These are phyloP conservation scores for Xylaria sp. DNA, from an alignment of 2,329 filamentous ascomycete genomes.

Conservation along the genomic window DNA sequence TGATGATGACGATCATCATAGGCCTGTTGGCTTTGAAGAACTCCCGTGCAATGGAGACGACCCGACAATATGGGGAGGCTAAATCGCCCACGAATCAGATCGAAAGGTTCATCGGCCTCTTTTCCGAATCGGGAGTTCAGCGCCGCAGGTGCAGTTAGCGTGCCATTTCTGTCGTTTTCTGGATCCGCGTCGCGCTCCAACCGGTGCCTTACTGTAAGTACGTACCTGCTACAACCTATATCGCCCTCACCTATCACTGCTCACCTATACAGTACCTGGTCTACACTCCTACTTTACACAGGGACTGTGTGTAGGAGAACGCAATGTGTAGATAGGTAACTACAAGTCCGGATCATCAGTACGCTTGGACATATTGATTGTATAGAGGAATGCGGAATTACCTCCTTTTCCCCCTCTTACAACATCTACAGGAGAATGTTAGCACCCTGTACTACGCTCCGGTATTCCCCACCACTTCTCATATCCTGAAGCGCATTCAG, in stretches of 20 bases:
- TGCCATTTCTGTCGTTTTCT: neutral
- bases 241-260: no score
- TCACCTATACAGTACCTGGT: no score
- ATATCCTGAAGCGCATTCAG: slow-evolving; percentile 1
- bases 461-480: neutral
- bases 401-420: neutral
- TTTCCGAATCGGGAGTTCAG: slow-evolving; percentile 16
- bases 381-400: no score
- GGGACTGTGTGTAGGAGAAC: neutral
- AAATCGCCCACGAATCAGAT: slow-evolving; percentile 10
- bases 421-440: neutral
- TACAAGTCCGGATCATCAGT: no score
- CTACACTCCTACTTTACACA: neutral
- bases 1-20: no score
- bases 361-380: no score
- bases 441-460: neutral
- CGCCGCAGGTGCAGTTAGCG: slow-evolving; percentile 12
- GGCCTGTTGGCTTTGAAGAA: neutral
- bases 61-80: slow-evolving; percentile 18
- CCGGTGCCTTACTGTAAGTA: neutral
- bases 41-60: slow-evolving; percentile 1
- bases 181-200: neutral
- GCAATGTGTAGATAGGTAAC: no score
- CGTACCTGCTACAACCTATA: no score
- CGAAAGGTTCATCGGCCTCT: neutral